Evolutionary conservation across 805 yeast genomes (phyloP), one percentile per base, ranked within the genome.

Genomic region (Danielia reshetovae): DNA sequence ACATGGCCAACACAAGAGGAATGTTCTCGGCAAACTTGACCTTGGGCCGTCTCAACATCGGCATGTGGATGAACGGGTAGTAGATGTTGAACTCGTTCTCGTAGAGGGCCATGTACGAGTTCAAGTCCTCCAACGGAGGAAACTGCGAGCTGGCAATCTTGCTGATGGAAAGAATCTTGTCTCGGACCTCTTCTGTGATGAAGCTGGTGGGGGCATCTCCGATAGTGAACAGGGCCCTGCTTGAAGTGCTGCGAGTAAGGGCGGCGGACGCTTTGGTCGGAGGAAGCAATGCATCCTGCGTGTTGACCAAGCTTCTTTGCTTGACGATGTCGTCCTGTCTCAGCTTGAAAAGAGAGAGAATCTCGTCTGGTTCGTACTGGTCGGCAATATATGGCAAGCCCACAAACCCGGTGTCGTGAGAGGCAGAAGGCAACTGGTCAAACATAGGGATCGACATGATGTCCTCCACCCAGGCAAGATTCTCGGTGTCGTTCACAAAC

Each of bases 21-120:
- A 79, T 57, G 59, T 71, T 53, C 54, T 71, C 61, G 66, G 62
- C 64, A 38, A 57, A 59, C 30, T 63, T 62, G n/a, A 55, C 62
- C 54, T 50, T 46, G 2, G 68, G 63, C 27, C 53, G 57, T 30
- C 56, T 41, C 75, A 68, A 31, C 73, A 74, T 55, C 14, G 85
- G 85, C 29, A 83, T 62, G 59, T 88, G 96, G 43, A 89, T 75
- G 54, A 88, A 87, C 16, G 94, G 89, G 59, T 86, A 81, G 54
- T 83, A 88, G 36, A 75, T 76, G 62, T 84, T 83, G 59, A 87
- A 88, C 51, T 86, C 88, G 33, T 73, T 69, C 45, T 77, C 85
- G 60, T 79, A 89, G 9, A 88, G 65, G n/a, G 75, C 70, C 46
- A 83, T 73, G 56, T 85, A 89, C 30, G 77, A 73, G 54, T 86